Evolutionary conservation across 2,329 filamentous ascomycete genomes (phyloP).

Genomic region (Bipolaris victoriae): DNA sequence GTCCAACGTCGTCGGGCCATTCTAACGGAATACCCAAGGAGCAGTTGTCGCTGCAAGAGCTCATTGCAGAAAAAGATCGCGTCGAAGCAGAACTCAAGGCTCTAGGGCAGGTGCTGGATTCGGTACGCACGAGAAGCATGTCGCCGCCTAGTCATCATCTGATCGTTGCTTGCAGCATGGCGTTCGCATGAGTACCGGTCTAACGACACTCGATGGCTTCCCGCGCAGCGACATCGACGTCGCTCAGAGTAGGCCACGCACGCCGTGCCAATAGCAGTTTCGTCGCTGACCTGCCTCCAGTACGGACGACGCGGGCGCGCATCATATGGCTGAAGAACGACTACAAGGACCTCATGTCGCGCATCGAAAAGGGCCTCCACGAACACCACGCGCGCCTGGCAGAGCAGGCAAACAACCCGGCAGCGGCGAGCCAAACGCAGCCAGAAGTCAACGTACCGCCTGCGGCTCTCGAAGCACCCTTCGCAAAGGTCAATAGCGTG

Average conservation of each 20-base stretch:
- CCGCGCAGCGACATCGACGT: slow-evolving; percentile 94
- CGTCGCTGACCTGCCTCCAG: slow-evolving; percentile 55
- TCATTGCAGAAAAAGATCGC: slow-evolving; percentile 82
- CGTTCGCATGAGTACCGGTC: slow-evolving; percentile 87
- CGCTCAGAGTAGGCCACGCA: slow-evolving; percentile 73
- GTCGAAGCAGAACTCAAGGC: slow-evolving; percentile 87
- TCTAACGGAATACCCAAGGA: slow-evolving; percentile 66
- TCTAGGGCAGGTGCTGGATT: slow-evolving; percentile 83
- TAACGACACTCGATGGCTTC: slow-evolving; percentile 89
- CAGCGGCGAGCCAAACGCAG: slow-evolving; percentile 25
- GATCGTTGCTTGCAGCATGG: slow-evolving; percentile 69
- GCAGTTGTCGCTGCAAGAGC: slow-evolving; percentile 74
- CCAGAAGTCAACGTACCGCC: slow-evolving; percentile 33
- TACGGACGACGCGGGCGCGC: slow-evolving; percentile 88
- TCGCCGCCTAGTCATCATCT: slow-evolving; percentile 17
- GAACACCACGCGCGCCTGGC: slow-evolving; percentile 78
- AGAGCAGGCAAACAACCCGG: slow-evolving; percentile 54
- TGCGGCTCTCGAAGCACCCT: slow-evolving; percentile 65
- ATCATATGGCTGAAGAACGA: slow-evolving; percentile 93
- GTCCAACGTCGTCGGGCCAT: slow-evolving; percentile 68
- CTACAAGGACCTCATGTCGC: slow-evolving; percentile 85
- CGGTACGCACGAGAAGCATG: slow-evolving; percentile 61
- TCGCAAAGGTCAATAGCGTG: slow-evolving; percentile 90
- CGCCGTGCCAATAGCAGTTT: neutral
- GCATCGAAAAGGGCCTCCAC: slow-evolving; percentile 85